Conservation (phyloP, 768 basidiomycete genomes). For the Serendipita sp. region DNA sequence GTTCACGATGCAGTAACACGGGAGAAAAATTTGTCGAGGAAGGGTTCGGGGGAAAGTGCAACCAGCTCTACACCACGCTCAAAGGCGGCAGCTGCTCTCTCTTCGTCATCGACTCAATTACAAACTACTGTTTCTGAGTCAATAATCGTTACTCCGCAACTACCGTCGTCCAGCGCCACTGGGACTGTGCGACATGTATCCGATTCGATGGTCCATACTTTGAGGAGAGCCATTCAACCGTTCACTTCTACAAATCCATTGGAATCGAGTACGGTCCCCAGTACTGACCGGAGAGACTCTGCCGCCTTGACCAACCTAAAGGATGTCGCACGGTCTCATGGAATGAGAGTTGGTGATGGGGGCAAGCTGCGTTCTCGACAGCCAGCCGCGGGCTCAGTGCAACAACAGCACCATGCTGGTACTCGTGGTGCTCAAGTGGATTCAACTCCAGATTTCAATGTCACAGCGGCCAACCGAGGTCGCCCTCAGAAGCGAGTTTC, state of each 20-base stretch:
- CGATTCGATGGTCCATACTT: background rate
- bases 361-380: background rate
- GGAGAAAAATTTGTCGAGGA: background rate
- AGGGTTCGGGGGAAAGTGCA: background rate
- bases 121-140: background rate
- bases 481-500: background rate
- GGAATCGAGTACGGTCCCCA: background rate
- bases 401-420: no score
- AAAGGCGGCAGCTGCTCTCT: background rate
- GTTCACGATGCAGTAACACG: background rate
- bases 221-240: background rate
- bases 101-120: background rate
- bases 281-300: background rate
- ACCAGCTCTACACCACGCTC: slow-evolving; percentile 1
- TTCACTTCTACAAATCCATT: background rate
- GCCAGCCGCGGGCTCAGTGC: background rate
- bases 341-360: background rate
- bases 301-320: background rate
- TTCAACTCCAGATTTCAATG: background rate
- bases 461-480: background rate
- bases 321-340: background rate
- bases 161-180: background rate
- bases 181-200: slow-evolving; percentile 2
- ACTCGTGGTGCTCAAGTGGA: background rate
- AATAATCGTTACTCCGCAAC: background rate